Evolutionary conservation across 2,329 filamentous ascomycete genomes (phyloP).

Genomic region (Hymenoscyphus linearis): DNA sequence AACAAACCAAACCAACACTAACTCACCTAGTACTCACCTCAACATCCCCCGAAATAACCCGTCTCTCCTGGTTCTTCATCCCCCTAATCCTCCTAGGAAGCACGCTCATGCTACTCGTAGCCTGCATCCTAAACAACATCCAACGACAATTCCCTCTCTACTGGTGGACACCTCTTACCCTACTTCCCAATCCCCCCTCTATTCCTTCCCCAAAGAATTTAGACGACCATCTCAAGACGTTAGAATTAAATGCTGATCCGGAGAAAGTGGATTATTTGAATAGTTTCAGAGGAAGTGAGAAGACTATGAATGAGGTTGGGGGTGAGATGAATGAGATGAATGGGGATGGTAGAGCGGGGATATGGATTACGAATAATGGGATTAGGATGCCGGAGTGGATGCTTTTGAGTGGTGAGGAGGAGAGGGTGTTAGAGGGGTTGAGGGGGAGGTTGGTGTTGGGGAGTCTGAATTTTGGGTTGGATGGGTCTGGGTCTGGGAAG

Average conservation of each 20-base stretch:
- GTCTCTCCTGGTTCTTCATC: slow-evolving; percentile 64
- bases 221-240: no score
- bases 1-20: not conserved
- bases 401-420: not conserved
- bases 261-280: not conserved
- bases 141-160: slow-evolving; percentile 59
- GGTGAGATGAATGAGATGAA: not conserved
- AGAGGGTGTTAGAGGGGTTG: not conserved
- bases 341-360: not conserved
- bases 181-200: not conserved
- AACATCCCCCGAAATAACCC: slow-evolving; percentile 46
- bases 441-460: not conserved
- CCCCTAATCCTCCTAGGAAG: slow-evolving; percentile 57
- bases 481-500: not conserved
- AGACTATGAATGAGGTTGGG: no score
- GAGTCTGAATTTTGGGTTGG: not conserved
- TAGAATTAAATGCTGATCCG: not conserved
- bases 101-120: slow-evolving; percentile 55
- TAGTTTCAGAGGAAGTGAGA: not conserved
- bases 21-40: slow-evolving; percentile 52
- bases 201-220: no score
- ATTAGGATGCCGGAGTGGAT: not conserved
- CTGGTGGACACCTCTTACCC: slow-evolving; percentile 53
- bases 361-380: not conserved
- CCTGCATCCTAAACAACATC: slow-evolving; percentile 64